These are phyloP conservation scores for Sordariomycetes sp. DNA, from an alignment of 2,329 filamentous ascomycete genomes.

Conservation along the genomic window DNA sequence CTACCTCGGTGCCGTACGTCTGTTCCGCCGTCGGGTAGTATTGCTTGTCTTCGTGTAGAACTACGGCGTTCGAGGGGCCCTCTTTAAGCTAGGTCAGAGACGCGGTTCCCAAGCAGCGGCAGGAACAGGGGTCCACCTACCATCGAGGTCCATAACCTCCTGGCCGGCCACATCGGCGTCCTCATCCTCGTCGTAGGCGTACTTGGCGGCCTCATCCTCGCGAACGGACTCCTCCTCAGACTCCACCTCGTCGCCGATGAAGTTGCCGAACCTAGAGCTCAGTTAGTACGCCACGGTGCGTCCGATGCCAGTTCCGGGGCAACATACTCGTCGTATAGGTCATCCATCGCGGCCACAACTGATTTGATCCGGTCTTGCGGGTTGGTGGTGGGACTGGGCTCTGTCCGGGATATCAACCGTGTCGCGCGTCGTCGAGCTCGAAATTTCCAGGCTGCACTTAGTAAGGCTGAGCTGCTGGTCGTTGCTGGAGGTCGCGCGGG, in stretches of 20 bases:
- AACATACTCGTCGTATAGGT: constrained; percentile 86
- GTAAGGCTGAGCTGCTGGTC: neutral
- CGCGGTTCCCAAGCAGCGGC: neutral
- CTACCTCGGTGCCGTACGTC: constrained; percentile 87
- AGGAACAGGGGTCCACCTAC: constrained; percentile 26
- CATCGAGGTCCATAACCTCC: constrained; percentile 90
- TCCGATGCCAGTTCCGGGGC: neutral
- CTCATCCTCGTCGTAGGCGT: constrained; percentile 66
- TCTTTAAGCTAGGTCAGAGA: constrained; percentile 30
- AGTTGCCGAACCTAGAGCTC: constrained; percentile 76
- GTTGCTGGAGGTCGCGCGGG: neutral
- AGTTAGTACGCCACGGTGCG: neutral
- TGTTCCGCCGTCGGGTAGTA: constrained; percentile 98
- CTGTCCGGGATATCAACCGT: constrained; percentile 4
- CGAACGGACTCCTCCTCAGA: constrained; percentile 80
- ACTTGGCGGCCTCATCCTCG: constrained; percentile 62
- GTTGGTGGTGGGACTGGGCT: constrained; percentile 6
- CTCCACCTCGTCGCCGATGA: constrained; percentile 81
- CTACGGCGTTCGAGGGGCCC: constrained; percentile 89
- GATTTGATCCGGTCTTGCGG: neutral
- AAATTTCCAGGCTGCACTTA: neutral
- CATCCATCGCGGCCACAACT: constrained; percentile 61
- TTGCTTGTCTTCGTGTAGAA: constrained; percentile 97
- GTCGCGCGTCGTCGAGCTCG: constrained; percentile 7
- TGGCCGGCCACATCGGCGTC: constrained; percentile 59